These are phyloP conservation scores for Corynascus novoguineensis DNA, from an alignment of 495 filamentous ascomycete genomes.

Conservation along the genomic window DNA sequence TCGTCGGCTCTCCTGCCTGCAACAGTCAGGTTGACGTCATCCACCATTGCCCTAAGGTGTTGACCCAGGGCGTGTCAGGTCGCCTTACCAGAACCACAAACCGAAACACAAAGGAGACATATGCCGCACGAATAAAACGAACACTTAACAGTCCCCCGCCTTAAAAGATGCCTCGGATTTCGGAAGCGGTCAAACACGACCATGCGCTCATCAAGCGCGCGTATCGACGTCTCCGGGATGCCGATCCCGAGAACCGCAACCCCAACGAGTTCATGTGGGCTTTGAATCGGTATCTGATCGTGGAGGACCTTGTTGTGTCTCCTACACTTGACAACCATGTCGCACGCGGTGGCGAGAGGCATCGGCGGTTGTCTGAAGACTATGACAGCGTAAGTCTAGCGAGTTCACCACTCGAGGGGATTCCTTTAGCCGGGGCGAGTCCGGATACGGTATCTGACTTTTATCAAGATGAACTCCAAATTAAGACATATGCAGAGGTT, in stretches of 20 bases:
- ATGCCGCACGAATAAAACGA: no score
- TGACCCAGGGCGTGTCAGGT: no score
- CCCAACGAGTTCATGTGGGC: slow-evolving; percentile 26
- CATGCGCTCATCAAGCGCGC: slow-evolving; percentile 18
- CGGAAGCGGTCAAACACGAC: slow-evolving; percentile 25
- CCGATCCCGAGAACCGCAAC: slow-evolving; percentile 18
- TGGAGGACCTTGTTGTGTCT: slow-evolving; percentile 28
- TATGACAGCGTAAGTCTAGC: slow-evolving; percentile 24
- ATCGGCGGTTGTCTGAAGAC: slow-evolving; percentile 23
- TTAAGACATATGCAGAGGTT: slow-evolving; percentile 26
- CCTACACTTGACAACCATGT: slow-evolving; percentile 26
- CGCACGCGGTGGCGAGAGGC: slow-evolving; percentile 16
- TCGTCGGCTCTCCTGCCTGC: no score
- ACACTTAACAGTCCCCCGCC: no score
- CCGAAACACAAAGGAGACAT: no score
- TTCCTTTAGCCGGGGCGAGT: no score
- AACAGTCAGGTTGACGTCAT: no score
- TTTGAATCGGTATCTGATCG: slow-evolving; percentile 25
- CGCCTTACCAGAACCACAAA: background rate
- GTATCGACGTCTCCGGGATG: slow-evolving; percentile 13
- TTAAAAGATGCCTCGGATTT: slow-evolving; percentile 27
- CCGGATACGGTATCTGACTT: no score
- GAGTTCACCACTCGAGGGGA: background rate
- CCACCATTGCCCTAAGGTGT: no score
- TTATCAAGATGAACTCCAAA: slow-evolving; percentile 24